Percentiles rank a stretch among this genome's conserved stretches.
These are phyloP conservation scores for Dalbergia oliveri DNA, from an alignment of 306 rosid genomes.

Conservation along the genomic window DNA sequence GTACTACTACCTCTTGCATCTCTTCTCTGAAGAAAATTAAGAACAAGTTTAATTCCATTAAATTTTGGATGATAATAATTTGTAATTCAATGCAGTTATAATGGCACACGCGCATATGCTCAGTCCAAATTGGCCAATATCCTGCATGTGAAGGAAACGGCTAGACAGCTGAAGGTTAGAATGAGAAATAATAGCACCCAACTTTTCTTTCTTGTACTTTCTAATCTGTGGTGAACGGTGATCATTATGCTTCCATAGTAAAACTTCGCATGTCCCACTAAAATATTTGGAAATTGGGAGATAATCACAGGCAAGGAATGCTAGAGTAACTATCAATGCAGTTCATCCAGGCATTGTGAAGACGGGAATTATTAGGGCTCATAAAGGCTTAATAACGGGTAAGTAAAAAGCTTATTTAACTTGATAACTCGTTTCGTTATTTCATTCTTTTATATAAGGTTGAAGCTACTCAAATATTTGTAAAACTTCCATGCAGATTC, in stretches of 20 bases:
- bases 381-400: slow-evolving; percentile 81
- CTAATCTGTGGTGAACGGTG: not conserved
- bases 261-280: not conserved
- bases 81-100: slow-evolving; percentile 63
- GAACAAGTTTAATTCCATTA: slow-evolving; percentile 1
- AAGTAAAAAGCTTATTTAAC: slow-evolving; percentile 27
- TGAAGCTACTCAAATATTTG: slow-evolving; percentile 4
- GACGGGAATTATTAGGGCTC: slow-evolving; percentile 87
- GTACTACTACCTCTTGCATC: slow-evolving; percentile 49
- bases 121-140: slow-evolving; percentile 87
- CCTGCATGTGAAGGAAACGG: slow-evolving; percentile 86
- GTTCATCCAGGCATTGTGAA: slow-evolving; percentile 94
- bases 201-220: not conserved
- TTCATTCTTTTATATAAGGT: not conserved
- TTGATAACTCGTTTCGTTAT: not conserved
- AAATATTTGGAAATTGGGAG: slow-evolving; percentile 16
- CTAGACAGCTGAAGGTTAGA: slow-evolving; percentile 81
- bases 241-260: slow-evolving; percentile 10
- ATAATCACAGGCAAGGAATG: slow-evolving; percentile 72
- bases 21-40: slow-evolving; percentile 19
- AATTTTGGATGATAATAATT: slow-evolving; percentile 20
- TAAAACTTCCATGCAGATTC: slow-evolving; percentile 69
- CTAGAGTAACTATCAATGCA: slow-evolving; percentile 85
- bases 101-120: slow-evolving; percentile 90
- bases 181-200: slow-evolving; percentile 10